Base-by-base conservation (phyloP, 2,329 filamentous ascomycete genomes). In the Colletotrichum tanaceti region DNA sequence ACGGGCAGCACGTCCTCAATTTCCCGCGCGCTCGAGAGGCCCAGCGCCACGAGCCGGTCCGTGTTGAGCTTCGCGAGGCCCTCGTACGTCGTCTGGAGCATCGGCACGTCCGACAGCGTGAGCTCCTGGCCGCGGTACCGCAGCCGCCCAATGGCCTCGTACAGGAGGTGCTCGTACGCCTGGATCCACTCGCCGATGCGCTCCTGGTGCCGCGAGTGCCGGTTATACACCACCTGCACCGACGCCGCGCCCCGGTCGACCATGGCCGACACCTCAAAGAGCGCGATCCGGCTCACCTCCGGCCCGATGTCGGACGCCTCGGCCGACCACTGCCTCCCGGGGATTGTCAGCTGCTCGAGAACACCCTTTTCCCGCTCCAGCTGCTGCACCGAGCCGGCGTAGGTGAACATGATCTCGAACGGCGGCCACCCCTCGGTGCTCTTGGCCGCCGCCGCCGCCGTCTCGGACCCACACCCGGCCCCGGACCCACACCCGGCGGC, bases 401-500 rank as follows among this genome's bases (percentile, higher is more conserved):
- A 87, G 64, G 82, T 89, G 74, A 90, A 89, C 41, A 88, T 80
- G 44, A 90, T 79, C 74, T 90, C 88, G 55, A 89, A 82, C 0
- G 86, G 86, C 68, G n/a, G n/a, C n/a, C 80, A 81, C 47, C 84
- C 81, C 1, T 78, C 73, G 0, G 74, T 71, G 59, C 74, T 78
- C 52, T 79, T 72, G 3, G 75, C 71, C 0, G 75, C 71, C 1
- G 73, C 75, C n/a, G n/a, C n/a, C n/a, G n/a, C n/a, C n/a, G n/a
- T n/a, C n/a, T n/a, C n/a, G n/a, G n/a, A n/a, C n/a, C n/a, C n/a
- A n/a, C n/a, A n/a, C n/a, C n/a, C n/a, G n/a, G n/a, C n/a, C n/a
- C n/a, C n/a, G n/a, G n/a, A n/a, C n/a, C n/a, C n/a, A n/a, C n/a
- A n/a, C n/a, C n/a, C n/a, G n/a, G n/a, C n/a, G n/a, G n/a, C n/a